Base-by-base conservation (phyloP, 176 grass and related monocot genomes). In the Avena insularis region DNA sequence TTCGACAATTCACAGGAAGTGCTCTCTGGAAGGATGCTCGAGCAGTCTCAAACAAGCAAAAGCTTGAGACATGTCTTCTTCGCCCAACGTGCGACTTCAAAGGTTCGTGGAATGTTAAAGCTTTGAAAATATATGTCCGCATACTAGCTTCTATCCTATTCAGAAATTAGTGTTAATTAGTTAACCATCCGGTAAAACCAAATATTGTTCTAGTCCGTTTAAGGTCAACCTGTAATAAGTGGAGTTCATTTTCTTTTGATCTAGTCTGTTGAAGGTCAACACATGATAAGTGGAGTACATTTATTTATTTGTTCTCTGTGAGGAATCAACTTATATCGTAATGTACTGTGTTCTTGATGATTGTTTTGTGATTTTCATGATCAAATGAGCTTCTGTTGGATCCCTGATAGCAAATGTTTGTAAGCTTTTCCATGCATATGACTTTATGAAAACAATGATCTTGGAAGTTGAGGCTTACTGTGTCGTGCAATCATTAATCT, bases 51-150 rank as follows among this genome's bases (percentile, higher is more conserved):
- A 65, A 95, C 92, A 87, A 93, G 96, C 85, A 98, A 93, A 89
- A 92, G 90, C 79, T 89, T 95, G 82, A 64, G 91, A 51, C 91
- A 98, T 91, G 57, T 95, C 15, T 91, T 98, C 82, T 95, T 98
- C 29, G 79, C 92, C 19, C 96, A 98, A 84, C 96, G 90, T 83
- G 93, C 91, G 63, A 90, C 96, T 79, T 91, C 96, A 77, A 98
- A 95, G 96, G 96, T 98, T 83, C 43, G 50, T 84, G 64, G 11
- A 92, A 75, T 19, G 14, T 62, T 87, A 82, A 71, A 70, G 54
- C 40, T 58, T 82, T 23, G 8, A 49, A 65, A 21, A 45, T 75
- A 33, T 3, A 75, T 6, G 50, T 56, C 56, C 78, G 17, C 20
- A 47, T 80, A 27, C 57, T 63, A 27, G 36, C 8, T 62, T 62